Percentiles rank a stretch among this genome's conserved stretches.
Evolutionary conservation across 148 eudicot species (phyloP).

Genomic region (Gaultheria prostrata): DNA sequence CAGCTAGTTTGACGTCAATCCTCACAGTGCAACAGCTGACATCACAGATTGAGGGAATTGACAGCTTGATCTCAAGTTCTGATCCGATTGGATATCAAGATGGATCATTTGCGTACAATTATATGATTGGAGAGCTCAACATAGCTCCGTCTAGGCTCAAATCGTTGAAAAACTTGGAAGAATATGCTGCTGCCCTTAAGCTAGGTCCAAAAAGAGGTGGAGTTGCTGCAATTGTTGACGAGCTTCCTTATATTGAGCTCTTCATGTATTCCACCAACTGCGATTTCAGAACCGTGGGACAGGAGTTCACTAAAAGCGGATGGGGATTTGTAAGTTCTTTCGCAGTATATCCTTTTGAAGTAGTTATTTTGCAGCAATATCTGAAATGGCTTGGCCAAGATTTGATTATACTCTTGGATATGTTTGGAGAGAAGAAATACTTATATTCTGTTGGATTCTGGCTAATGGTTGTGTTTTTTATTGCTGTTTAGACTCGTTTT

Average conservation of each 20-base stretch:
- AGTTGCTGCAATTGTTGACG: slow-evolving; percentile 89
- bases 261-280: slow-evolving; percentile 55
- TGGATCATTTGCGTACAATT: slow-evolving; percentile 76
- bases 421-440: not conserved
- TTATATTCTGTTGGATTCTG: not conserved
- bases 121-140: slow-evolving; percentile 54
- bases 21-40: slow-evolving; percentile 79
- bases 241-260: slow-evolving; percentile 72
- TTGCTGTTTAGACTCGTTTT: not conserved
- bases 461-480: not conserved
- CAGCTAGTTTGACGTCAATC: slow-evolving; percentile 91
- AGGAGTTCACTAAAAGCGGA: slow-evolving; percentile 76
- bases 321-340: slow-evolving; percentile 92
- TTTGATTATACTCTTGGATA: not conserved
- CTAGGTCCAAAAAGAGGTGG: slow-evolving; percentile 73
- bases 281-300: slow-evolving; percentile 58
- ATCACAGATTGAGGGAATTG: slow-evolving; percentile 65
- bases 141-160: slow-evolving; percentile 54
- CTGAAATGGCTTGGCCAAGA: not conserved
- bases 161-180: slow-evolving; percentile 37
- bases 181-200: slow-evolving; percentile 43
- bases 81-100: slow-evolving; percentile 81
- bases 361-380: slow-evolving; percentile 31
- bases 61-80: slow-evolving; percentile 55
- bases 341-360: not conserved